Evolutionary conservation across 495 filamentous ascomycete genomes (phyloP).

Genomic region (Cercophora newfieldiana): DNA sequence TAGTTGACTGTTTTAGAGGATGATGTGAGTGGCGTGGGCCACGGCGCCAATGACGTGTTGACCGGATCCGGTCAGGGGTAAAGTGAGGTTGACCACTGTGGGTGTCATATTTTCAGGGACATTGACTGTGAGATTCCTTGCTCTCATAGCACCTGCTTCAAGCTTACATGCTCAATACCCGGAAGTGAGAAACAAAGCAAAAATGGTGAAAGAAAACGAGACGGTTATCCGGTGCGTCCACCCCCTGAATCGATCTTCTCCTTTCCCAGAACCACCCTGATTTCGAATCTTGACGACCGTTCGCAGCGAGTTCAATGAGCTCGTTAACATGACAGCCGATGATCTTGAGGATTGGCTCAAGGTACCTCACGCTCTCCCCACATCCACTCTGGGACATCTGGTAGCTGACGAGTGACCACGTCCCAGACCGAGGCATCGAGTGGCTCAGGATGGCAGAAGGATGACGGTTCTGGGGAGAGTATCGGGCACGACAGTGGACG

Average conservation of each 20-base stretch:
- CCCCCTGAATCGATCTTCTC: neutral
- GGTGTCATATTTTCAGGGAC: too few relatives aligned
- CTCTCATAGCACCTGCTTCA: too few relatives aligned
- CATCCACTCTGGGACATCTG: neutral
- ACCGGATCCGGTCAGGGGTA: neutral
- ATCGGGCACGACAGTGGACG: conserved; percentile 66
- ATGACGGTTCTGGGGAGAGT: conserved; percentile 60
- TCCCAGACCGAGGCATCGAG: conserved; percentile 48
- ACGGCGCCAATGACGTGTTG: neutral
- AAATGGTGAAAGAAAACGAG: conserved; percentile 18
- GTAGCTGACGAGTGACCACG: neutral
- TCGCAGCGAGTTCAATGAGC: conserved; percentile 63
- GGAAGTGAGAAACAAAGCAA: neutral
- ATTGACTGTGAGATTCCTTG: too few relatives aligned
- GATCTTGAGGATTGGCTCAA: conserved; percentile 65
- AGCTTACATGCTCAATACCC: too few relatives aligned
- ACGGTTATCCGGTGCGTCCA: conserved; percentile 16
- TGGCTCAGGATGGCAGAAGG: conserved; percentile 58
- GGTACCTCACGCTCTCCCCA: neutral
- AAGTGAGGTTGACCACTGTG: neutral
- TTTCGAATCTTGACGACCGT: neutral
- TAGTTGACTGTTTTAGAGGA: neutral
- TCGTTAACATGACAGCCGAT: conserved; percentile 65
- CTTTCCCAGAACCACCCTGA: neutral
- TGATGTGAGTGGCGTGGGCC: neutral